Percentiles rank a stretch among this genome's conserved stretches.
Conservation (phyloP, 2,329 filamentous ascomycete genomes). For the Aulographum hederae region DNA sequence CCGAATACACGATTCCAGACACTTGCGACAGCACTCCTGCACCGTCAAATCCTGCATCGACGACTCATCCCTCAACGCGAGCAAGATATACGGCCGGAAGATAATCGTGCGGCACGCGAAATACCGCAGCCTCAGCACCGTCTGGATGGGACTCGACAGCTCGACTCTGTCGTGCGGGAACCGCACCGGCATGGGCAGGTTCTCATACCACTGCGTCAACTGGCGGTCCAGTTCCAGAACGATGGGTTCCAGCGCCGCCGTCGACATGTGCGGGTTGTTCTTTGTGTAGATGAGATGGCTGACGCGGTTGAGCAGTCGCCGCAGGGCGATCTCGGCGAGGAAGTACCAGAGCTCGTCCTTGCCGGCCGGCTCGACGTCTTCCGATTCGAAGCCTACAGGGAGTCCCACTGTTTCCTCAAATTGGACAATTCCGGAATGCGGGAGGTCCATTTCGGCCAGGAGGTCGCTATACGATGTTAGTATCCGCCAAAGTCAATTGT, state of each 20-base stretch:
- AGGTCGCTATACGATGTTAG: constrained; percentile 35
- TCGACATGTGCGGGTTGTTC: constrained; percentile 41
- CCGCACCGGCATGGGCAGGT: constrained; percentile 53
- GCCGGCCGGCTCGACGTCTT: constrained; percentile 47
- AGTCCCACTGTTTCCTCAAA: constrained; percentile 67
- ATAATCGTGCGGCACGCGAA: constrained; percentile 78
- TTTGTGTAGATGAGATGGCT: constrained; percentile 67
- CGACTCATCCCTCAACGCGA: constrained; percentile 61
- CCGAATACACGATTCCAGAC: constrained; percentile 60
- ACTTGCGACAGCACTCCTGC: constrained; percentile 62
- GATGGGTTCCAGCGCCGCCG: constrained; percentile 56
- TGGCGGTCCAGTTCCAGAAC: constrained; percentile 70
- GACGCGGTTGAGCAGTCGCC: constrained; percentile 58
- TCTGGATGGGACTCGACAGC: constrained; percentile 57
- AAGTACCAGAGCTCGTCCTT: constrained; percentile 77
- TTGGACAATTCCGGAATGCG: constrained; percentile 66
- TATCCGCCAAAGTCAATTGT: not conserved
- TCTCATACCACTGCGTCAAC: constrained; percentile 71
- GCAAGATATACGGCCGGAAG: constrained; percentile 66
- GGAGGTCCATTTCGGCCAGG: constrained; percentile 60
- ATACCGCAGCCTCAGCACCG: constrained; percentile 60
- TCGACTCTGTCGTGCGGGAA: constrained; percentile 51
- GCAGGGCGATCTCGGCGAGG: constrained; percentile 62
- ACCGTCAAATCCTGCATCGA: constrained; percentile 53
- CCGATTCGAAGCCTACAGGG: constrained; percentile 55